Evolutionary conservation across 495 filamentous ascomycete species (phyloP).

Genomic region (Terfezia boudieri): DNA sequence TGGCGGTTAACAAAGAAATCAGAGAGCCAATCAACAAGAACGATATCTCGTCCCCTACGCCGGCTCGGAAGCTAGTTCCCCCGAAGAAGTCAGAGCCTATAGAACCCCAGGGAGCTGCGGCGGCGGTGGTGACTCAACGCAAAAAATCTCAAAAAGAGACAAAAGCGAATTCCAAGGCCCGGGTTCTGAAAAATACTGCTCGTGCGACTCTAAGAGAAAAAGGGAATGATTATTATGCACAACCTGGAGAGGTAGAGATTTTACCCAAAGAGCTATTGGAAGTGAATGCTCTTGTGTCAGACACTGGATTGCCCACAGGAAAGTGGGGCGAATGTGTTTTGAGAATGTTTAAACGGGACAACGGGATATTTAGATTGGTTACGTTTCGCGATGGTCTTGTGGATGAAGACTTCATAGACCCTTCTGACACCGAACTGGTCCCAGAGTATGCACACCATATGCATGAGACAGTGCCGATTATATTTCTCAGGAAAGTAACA

Average conservation of each 20-base stretch:
- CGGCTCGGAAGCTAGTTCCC: not conserved
- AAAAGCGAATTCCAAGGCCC: not conserved
- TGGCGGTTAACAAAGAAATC: not conserved
- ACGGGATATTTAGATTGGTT: not conserved
- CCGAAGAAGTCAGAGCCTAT: not conserved
- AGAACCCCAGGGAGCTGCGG: not conserved
- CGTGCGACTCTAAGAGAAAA: not conserved
- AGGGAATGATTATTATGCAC: not conserved
- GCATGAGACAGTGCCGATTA: not conserved
- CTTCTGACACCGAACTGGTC: not conserved
- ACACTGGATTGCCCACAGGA: not conserved
- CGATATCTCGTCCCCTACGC: not conserved
- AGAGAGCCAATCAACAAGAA: not conserved
- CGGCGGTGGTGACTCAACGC: not conserved
- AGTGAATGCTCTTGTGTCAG: not conserved
- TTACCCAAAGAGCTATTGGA: not conserved
- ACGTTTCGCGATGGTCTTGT: not conserved
- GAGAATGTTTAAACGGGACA: not conserved
- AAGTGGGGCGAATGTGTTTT: not conserved
- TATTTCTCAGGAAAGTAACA: not conserved
- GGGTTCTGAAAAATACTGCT: not conserved
- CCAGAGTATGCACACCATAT: not conserved
- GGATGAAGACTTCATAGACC: not conserved
- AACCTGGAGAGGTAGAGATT: not conserved
- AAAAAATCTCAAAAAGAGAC: not conserved